Base-by-base conservation (phyloP, 768 basidiomycete genomes). In the Leucocoprinus birnbaumii region DNA sequence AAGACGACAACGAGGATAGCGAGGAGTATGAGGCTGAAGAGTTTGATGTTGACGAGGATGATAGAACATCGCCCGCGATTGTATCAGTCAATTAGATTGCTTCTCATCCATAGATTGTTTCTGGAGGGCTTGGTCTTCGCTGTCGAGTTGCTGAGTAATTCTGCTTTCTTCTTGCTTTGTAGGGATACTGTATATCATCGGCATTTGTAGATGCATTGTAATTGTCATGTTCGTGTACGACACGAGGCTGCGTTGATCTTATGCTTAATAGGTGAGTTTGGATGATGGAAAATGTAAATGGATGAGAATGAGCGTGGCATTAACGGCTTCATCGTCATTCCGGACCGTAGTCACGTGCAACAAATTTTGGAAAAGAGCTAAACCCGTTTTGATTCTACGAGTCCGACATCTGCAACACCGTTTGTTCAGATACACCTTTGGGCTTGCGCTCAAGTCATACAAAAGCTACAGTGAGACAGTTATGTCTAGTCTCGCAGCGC, bases 401-500 rank as follows among this genome's bases (percentile, higher is more conserved):
- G 7, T 35, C 31, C 31, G 11, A 5, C 5, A 11, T 31, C 31
- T 31, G 31, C 11, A 31, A 31, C 31, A 11, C 31, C 31, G 5
- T 31, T 11, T 31, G 31, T 31, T 31, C 31, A 31, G 31, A 31
- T 31, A 31, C 31, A 5, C n/a, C 11, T 11, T 31, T 31, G 31
- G 31, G 6, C 31, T 31, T 5, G 5, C 31, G 43, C 18, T 35
- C 21, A n/a, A 14, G 8, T 44, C n/a, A 10, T 18, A 41, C 37
- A 42, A 41, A 19, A 43, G 22, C 22, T 24, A 18, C 16, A 16
- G 11, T 48, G 37, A 43, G 27, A 34, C 48, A 22, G 13, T 7
- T 16, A 71, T 69, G 86, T 87, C 91, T 26, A 85, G 85, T 62
- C 85, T 98, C 57, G 90, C 93, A 16, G 71, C 74, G 8, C 94